phyloP scores from a whole-genome alignment of 2,329 filamentous ascomycete species.

The Cordyceps cicadae region DNA sequence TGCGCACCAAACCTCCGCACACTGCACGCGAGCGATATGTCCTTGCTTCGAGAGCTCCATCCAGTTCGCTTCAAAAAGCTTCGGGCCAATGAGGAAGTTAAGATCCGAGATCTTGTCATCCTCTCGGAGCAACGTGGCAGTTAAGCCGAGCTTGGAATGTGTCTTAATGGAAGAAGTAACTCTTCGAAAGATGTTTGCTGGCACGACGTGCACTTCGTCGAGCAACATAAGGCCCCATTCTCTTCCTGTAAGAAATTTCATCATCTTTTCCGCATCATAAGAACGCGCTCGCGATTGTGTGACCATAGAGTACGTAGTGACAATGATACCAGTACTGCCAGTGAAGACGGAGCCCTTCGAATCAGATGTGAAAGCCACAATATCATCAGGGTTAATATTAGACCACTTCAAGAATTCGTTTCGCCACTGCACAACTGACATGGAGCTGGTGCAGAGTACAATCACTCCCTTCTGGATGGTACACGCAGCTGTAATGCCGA shows the following conservation, averaged over 20 bases:
- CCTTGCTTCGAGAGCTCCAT: slow-evolving; percentile 96
- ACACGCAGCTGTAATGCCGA: slow-evolving; percentile 96
- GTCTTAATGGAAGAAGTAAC: slow-evolving; percentile 90
- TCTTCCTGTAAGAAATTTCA: slow-evolving; percentile 79
- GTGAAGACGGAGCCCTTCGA: slow-evolving; percentile 74
- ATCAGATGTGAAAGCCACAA: slow-evolving; percentile 90
- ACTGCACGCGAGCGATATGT: slow-evolving; percentile 94
- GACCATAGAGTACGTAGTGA: slow-evolving; percentile 99
- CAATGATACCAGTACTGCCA: slow-evolving; percentile 87
- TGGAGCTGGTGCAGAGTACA: slow-evolving; percentile 90
- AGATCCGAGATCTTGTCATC: slow-evolving; percentile 97
- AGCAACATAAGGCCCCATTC: slow-evolving; percentile 98
- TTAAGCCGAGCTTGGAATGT: slow-evolving; percentile 89
- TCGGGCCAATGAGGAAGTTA: slow-evolving; percentile 95
- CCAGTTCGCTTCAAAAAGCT: slow-evolving; percentile 98
- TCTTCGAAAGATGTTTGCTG: slow-evolving; percentile 90
- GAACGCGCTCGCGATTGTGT: slow-evolving; percentile 80
- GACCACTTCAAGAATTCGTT: slow-evolving; percentile 98
- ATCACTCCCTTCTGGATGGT: slow-evolving; percentile 96
- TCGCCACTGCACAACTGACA: slow-evolving; percentile 96
- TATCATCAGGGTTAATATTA: slow-evolving; percentile 84
- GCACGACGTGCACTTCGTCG: slow-evolving; percentile 96
- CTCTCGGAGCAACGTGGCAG: slow-evolving; percentile 86
- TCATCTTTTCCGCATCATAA: slow-evolving; percentile 93
- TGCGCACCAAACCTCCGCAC: slow-evolving; percentile 97